A percentile compares a stretch with the other conserved stretches of the same genome.
Conservation (phyloP, 495 filamentous ascomycete species). For the Penicillium flavigenum region DNA sequence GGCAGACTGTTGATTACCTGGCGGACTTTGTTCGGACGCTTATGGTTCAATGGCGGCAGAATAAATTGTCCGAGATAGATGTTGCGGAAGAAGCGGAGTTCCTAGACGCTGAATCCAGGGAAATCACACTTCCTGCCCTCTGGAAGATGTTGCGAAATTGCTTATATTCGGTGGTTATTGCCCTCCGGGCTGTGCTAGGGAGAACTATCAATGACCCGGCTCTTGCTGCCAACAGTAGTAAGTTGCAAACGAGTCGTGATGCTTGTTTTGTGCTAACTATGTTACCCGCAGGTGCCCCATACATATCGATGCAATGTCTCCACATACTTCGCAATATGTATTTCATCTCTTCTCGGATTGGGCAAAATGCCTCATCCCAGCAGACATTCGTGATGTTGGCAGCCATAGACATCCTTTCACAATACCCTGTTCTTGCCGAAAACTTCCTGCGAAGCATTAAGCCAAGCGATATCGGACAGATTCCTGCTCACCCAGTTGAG, state of each 20-base stretch:
- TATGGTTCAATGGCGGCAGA: constrained; percentile 78
- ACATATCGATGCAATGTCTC: constrained; percentile 72
- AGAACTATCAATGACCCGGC: constrained; percentile 58
- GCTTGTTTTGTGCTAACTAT: neutral
- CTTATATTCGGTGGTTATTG: constrained; percentile 75
- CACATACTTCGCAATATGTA: constrained; percentile 78
- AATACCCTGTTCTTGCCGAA: constrained; percentile 66
- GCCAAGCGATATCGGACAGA: constrained; percentile 55
- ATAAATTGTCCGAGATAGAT: constrained; percentile 82
- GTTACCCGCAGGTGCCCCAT: constrained; percentile 54
- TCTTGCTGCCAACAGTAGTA: constrained; percentile 56
- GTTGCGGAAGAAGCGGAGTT: constrained; percentile 67
- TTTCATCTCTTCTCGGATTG: constrained; percentile 80
- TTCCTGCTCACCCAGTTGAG: constrained; percentile 74
- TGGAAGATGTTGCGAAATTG: constrained; percentile 81
- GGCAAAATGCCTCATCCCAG: constrained; percentile 70
- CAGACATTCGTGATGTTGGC: constrained; percentile 83
- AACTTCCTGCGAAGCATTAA: constrained; percentile 68
- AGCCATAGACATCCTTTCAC: constrained; percentile 82
- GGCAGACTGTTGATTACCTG: constrained; percentile 69
- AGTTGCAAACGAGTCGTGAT: constrained; percentile 17
- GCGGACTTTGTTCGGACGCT: constrained; percentile 68
- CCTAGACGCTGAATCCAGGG: constrained; percentile 66
- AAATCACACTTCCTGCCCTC: constrained; percentile 68
- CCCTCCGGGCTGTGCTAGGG: constrained; percentile 70